Evolutionary conservation across 352 stramenopile species (phyloP).

Genomic region (Pythium scleroteichum): DNA sequence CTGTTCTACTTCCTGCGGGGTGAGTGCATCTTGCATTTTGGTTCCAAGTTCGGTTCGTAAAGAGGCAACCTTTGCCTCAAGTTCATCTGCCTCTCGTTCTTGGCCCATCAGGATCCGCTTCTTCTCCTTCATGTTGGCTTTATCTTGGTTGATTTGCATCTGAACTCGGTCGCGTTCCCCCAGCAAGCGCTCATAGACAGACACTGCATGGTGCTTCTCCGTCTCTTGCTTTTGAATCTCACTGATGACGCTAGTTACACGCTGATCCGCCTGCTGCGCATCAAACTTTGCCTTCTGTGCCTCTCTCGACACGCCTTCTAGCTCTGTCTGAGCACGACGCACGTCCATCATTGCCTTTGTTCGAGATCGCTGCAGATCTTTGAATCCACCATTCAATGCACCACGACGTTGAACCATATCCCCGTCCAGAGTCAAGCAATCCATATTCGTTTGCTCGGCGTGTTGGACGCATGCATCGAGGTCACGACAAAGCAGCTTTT

Average conservation of each 20-base stretch:
- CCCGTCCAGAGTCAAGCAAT: constrained; percentile 98
- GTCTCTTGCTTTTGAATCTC: constrained; percentile 84
- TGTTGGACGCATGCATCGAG: constrained; percentile 89
- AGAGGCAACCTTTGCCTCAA: constrained; percentile 54
- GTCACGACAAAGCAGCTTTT: constrained; percentile 95
- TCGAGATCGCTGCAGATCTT: constrained; percentile 86
- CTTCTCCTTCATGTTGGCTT: constrained; percentile 54
- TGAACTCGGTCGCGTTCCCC: constrained; percentile 82
- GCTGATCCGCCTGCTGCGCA: constrained; percentile 89
- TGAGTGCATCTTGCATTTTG: constrained; percentile 79
- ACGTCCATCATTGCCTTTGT: constrained; percentile 86
- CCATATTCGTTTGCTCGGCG: constrained; percentile 89
- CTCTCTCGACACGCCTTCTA: constrained; percentile 70
- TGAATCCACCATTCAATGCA: constrained; percentile 96
- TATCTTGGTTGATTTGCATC: constrained; percentile 71
- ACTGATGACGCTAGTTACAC: constrained; percentile 80
- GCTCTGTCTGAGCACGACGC: constrained; percentile 64
- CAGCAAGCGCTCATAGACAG: constrained; percentile 72
- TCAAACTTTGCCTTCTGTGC: constrained; percentile 86
- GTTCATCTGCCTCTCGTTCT: constrained; percentile 59
- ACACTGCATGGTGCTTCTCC: constrained; percentile 76
- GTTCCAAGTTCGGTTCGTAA: constrained; percentile 62
- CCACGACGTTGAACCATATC: constrained; percentile 97
- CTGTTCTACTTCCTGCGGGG: constrained; percentile 42
- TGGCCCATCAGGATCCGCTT: constrained; percentile 55